Evolutionary conservation across 768 basidiomycete species (phyloP), one percentile per base, ranked within the genome.

Genomic region (Clathrus columnatus): DNA sequence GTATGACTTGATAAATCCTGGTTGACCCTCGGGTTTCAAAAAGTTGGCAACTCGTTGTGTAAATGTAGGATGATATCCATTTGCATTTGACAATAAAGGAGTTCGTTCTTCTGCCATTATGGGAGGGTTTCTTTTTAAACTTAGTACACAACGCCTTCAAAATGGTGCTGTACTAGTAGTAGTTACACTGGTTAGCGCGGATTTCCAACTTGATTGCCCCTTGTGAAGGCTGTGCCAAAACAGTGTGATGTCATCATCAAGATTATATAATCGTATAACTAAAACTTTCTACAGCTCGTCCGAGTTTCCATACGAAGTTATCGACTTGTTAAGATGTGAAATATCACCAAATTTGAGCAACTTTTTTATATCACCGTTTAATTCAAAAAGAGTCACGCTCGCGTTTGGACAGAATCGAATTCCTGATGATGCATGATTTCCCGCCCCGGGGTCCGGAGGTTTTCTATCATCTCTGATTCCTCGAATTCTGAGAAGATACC

Each of bases 21-120:
- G 85, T 64, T 87, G 79, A 53, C 76, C 82, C 54, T 83, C 77
- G n/a, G 50, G 77, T 57, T 73, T 80, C 66, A 84, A 32, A 28
- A 79, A 41, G 21, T 68, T 64, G 14, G 69, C 51, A 47, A 77
- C 32, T 54, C 73, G 74, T 47, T 69, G 65, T 49, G 62, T 51
- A 47, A 69, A 66, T 26, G 73, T 60, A 59, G 49, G 28, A 61
- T 24, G 54, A 7, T 59, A 65, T 58, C 62, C 60, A 51, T 71
- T 71, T 42, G 70, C 72, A 59, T 74, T 73, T 46, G 71, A 69
- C 27, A 83, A 73, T 23, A 85, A 69, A 4, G 81, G 71, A 0
- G 79, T 72, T 0, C 66, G 65, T 63, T 83, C 80, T 17, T 66
- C 61, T 16, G 72, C 59, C 60, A 61, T 61, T 29, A 24, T 20